Conservation (phyloP, 352 stramenopile species). For the Phytophthora pini region DNA sequence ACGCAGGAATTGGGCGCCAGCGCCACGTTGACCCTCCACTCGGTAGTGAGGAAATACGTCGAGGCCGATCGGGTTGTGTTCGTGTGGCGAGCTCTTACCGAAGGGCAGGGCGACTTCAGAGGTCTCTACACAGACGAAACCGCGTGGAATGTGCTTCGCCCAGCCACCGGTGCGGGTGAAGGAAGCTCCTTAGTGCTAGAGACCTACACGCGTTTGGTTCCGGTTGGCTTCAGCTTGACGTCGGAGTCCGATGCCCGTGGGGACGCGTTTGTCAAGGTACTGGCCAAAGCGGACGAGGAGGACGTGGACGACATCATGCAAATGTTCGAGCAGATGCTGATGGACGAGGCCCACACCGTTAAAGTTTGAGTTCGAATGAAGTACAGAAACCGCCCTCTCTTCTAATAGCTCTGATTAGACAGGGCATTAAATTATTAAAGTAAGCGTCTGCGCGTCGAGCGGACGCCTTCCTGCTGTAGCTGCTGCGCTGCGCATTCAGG, state of each 20-base stretch:
- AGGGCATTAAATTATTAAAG: no score
- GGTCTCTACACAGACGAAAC: slow-evolving; percentile 51
- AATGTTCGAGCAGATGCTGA: not conserved
- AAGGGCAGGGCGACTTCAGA: slow-evolving; percentile 36
- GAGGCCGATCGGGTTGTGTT: slow-evolving; percentile 49
- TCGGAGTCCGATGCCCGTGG: not conserved
- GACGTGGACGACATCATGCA: not conserved
- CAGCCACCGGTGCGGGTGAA: not conserved
- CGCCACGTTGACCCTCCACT: not conserved
- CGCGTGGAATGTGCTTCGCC: slow-evolving; percentile 40
- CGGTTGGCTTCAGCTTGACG: not conserved
- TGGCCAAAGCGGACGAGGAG: slow-evolving; percentile 5
- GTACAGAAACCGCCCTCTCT: no score
- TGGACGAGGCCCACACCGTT: not conserved
- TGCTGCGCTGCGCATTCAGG: no score
- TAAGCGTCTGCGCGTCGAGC: no score
- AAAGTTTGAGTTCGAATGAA: not conserved
- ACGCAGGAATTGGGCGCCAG: not conserved
- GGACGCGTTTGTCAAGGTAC: slow-evolving; percentile 2
- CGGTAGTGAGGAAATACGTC: slow-evolving; percentile 42
- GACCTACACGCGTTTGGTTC: slow-evolving; percentile 1
- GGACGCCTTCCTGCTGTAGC: no score
- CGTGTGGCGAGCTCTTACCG: slow-evolving; percentile 44
- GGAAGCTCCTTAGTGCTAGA: not conserved
- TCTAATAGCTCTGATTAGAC: no score